phyloP scores from a whole-genome alignment of 2,329 filamentous ascomycete genomes.

The Zymoseptoria brevis region DNA sequence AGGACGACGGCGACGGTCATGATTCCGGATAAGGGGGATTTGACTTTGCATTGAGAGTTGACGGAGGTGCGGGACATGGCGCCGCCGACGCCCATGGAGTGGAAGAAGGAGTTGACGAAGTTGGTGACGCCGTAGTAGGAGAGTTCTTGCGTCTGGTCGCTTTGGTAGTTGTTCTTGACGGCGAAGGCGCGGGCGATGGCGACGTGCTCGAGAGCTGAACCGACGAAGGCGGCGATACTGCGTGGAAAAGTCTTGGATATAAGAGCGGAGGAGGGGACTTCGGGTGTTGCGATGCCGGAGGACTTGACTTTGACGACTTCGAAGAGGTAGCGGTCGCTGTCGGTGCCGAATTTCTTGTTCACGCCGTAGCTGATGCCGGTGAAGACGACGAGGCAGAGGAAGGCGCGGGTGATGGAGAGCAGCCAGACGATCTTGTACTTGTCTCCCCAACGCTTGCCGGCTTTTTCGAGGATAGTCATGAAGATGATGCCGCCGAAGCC shows the following conservation, averaged over 20 bases:
- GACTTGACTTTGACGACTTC: conserved; percentile 51
- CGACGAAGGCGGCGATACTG: conserved; percentile 54
- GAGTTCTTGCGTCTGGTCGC: conserved; percentile 58
- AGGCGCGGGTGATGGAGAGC: conserved; percentile 52
- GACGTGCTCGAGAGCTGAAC: conserved; percentile 54
- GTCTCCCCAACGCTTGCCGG: conserved; percentile 52
- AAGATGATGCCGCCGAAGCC: conserved; percentile 52
- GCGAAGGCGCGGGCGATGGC: conserved; percentile 58
- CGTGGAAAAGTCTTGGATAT: conserved; percentile 47
- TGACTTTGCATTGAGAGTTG: conserved; percentile 57
- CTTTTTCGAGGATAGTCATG: conserved; percentile 49
- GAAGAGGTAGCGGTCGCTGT: conserved; percentile 44
- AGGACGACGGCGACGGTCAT: conserved; percentile 56
- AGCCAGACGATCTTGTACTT: conserved; percentile 52
- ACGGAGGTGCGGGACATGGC: conserved; percentile 62
- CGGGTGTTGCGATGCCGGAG: conserved; percentile 46
- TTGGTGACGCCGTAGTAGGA: conserved; percentile 46
- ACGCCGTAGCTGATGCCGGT: conserved; percentile 57
- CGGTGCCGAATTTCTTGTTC: conserved; percentile 42
- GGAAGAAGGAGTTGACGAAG: conserved; percentile 55
- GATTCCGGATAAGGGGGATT: conserved; percentile 52
- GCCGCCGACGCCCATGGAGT: conserved; percentile 56
- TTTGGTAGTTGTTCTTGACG: conserved; percentile 53
- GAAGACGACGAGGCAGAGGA: conserved; percentile 53
- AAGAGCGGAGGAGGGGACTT: conserved; percentile 40